Conservation (phyloP, 2,329 filamentous ascomycete species). For the Keithomyces neogunnii region DNA sequence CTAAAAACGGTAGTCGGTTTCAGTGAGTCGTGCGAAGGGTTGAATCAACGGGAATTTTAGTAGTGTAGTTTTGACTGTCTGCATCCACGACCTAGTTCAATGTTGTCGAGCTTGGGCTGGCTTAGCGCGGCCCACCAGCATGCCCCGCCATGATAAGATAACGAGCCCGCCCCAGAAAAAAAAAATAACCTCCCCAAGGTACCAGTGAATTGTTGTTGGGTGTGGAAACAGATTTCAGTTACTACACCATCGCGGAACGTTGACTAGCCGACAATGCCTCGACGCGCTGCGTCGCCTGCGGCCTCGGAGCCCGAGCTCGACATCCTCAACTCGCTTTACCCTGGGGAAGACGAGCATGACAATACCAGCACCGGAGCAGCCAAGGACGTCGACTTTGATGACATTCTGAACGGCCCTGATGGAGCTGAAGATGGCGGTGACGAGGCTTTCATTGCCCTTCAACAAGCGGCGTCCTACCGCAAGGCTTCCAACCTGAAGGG, state of each 20-base stretch:
- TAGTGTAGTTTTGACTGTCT: no score
- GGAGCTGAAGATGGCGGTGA: slow-evolving; percentile 56
- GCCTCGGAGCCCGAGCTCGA: slow-evolving; percentile 87
- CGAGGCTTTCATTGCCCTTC: slow-evolving; percentile 82
- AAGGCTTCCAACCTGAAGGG: slow-evolving; percentile 78
- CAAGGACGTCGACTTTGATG: slow-evolving; percentile 47
- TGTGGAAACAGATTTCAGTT: no score
- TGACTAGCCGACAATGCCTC: slow-evolving; percentile 48
- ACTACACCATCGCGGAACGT: no score
- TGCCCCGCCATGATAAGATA: slow-evolving; percentile 32
- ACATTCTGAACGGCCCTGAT: slow-evolving; percentile 46
- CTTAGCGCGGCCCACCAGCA: slow-evolving; percentile 2
- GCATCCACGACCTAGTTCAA: no score
- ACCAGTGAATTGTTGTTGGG: no score
- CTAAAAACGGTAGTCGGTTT: background rate
- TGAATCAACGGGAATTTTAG: background rate
- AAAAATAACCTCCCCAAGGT: slow-evolving; percentile 6
- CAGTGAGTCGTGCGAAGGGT: background rate
- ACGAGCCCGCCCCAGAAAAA: slow-evolving; percentile 21
- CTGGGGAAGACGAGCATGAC: slow-evolving; percentile 45
- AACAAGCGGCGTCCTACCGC: slow-evolving; percentile 79
- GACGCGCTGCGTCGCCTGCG: slow-evolving; percentile 69
- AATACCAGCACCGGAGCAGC: slow-evolving; percentile 27
- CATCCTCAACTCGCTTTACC: slow-evolving; percentile 71
- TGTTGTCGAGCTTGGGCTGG: background rate